Evolutionary conservation across 2,329 filamentous ascomycete genomes (phyloP), one percentile per base, ranked within the genome.

Genomic region (Claviceps africana): DNA sequence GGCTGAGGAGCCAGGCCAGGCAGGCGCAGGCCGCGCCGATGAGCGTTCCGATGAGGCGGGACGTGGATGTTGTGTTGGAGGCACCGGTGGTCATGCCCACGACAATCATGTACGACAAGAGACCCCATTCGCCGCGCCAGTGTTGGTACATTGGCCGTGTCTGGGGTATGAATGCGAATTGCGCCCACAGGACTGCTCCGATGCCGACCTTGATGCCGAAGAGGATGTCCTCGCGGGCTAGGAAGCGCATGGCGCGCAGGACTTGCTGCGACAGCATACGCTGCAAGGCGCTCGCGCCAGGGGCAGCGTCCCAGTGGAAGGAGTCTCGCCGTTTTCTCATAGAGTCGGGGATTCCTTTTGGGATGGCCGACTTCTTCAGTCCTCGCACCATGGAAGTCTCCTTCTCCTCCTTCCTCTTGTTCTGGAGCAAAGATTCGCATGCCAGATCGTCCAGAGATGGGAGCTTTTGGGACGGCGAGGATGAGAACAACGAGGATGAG

Each of bases 41-140:
- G 35, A 88, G 75, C 1, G 91, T 98, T 53, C 91, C 93, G 9
- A 88, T 73, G 63, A 97, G 91, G 59, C 93, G 83, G 48, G 90
- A 82, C 62, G 83, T 82, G 4, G 89, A 90, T 0, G 91, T 96
- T 1, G 91, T 95, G 66, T 97, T 98, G 25, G 89, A 88, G 8
- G 93, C 89, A 30, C 93, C 93, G 22, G 96, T 91, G 0, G 91
- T 98, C 89, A 96, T 97, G 39, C 87, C 89, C 64, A 90, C 95
- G 25, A 98, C 93, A 63, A 97, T 82, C 91, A 97, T 97, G 72
- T 95, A 97, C 0, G 89, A 95, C 52, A 98, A 68, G 2, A 98
- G 75, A 22, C 93, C 93, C 93, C 93, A 98, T 74, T 98, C 93
- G 31, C 91, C 91, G 64, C 91, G 78, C 88, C 90, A 97, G 61